Evolutionary conservation across 768 basidiomycete species (phyloP).

Genomic region (Boletus coccyginus): DNA sequence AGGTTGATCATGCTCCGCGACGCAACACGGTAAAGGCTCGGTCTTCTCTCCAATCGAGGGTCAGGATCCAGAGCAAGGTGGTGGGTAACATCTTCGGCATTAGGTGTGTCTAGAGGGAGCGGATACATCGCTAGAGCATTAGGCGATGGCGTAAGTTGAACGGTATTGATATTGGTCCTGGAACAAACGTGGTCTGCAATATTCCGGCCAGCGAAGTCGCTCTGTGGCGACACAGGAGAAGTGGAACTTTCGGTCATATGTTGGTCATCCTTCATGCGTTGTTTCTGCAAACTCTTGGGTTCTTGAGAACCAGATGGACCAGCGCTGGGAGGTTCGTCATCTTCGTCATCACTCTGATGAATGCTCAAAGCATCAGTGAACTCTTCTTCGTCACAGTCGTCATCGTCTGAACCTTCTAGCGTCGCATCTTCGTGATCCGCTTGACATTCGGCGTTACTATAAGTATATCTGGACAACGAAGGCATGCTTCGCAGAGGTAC

Average conservation of each 20-base stretch:
- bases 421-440: constrained; percentile 20
- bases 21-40: constrained; percentile 54
- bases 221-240: constrained; percentile 1
- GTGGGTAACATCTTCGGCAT: neutral
- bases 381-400: constrained; percentile 35
- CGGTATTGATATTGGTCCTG: constrained; percentile 6
- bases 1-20: constrained; percentile 69
- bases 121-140: constrained; percentile 9
- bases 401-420: constrained; percentile 33
- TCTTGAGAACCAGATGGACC: constrained; percentile 11
- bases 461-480: constrained; percentile 43
- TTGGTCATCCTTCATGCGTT: neutral
- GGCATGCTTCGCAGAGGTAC: constrained; percentile 52
- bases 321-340: constrained; percentile 27
- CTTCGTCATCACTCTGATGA: constrained; percentile 39
- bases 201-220: neutral
- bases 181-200: constrained; percentile 4
- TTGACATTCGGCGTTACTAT: constrained; percentile 20
- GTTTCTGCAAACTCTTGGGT: constrained; percentile 12
- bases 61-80: constrained; percentile 1
- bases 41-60: constrained; percentile 22
- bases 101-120: constrained; percentile 19
- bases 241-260: neutral
- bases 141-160: constrained; percentile 3
- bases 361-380: constrained; percentile 33